These are phyloP conservation scores for Malus orientalis DNA, from an alignment of 306 rosid species.

Conservation along the genomic window DNA sequence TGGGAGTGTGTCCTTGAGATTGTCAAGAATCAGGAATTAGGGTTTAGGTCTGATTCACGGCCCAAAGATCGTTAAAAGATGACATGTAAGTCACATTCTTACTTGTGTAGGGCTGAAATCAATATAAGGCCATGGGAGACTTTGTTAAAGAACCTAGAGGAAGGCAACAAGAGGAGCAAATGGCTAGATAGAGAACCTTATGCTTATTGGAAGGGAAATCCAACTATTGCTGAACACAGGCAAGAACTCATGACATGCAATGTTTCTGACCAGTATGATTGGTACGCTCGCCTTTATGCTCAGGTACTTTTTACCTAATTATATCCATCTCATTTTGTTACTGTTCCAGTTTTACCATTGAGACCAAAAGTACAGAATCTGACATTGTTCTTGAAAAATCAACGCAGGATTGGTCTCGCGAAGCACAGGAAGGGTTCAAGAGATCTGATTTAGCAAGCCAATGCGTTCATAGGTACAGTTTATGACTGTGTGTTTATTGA, in stretches of 20 bases:
- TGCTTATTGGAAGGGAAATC: slow-evolving; percentile 96
- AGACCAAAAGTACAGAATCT: no score
- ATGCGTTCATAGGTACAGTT: slow-evolving; percentile 56
- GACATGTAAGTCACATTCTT: no score
- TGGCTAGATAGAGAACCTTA: slow-evolving; percentile 71
- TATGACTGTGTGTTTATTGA: background rate
- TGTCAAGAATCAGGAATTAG: no score
- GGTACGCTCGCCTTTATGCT: slow-evolving; percentile 75
- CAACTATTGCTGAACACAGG: slow-evolving; percentile 57
- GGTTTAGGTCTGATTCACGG: no score
- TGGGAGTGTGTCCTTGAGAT: no score
- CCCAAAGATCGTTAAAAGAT: no score
- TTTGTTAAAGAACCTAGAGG: slow-evolving; percentile 51
- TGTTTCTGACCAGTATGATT: slow-evolving; percentile 57
- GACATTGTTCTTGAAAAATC: background rate
- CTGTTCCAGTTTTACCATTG: no score
- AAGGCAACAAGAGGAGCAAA: slow-evolving; percentile 51
- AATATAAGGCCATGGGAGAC: slow-evolving; percentile 78
- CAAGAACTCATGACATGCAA: slow-evolving; percentile 78
- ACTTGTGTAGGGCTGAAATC: slow-evolving; percentile 54
- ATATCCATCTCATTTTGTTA: background rate
- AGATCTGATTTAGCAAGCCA: slow-evolving; percentile 71
- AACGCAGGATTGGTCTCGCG: slow-evolving; percentile 61
- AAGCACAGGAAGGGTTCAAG: slow-evolving; percentile 58
- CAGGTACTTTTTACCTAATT: slow-evolving; percentile 34